Percentiles rank a stretch among this genome's conserved stretches.
Evolutionary conservation across 768 basidiomycete species (phyloP).

Genomic region (Mycena leptocephala): DNA sequence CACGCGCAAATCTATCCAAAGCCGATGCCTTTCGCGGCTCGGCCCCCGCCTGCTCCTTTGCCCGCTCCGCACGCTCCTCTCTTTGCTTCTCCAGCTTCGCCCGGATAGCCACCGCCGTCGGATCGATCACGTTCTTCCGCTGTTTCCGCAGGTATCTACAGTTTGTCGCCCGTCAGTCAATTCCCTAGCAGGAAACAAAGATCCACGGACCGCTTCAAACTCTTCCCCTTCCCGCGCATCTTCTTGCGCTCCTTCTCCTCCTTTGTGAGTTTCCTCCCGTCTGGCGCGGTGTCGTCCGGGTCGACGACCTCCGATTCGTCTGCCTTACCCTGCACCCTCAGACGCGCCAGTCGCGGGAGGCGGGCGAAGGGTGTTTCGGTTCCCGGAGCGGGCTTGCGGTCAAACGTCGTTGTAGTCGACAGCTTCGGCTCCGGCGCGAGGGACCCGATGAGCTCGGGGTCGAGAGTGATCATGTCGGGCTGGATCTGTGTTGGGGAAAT

Average conservation of each 20-base stretch:
- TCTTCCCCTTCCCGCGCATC: conserved; percentile 92
- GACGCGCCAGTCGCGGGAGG: conserved; percentile 84
- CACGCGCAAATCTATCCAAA: conserved; percentile 56
- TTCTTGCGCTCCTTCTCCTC: conserved; percentile 77
- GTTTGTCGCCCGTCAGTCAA: neutral
- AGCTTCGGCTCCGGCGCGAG: conserved; percentile 75
- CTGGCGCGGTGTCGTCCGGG: conserved; percentile 59
- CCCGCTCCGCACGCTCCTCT: conserved; percentile 57
- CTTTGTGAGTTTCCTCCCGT: conserved; percentile 46
- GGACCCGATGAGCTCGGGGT: conserved; percentile 83
- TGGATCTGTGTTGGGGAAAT: conserved; percentile 86
- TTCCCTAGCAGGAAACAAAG: neutral
- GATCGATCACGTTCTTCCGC: conserved; percentile 96
- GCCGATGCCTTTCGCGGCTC: conserved; percentile 53
- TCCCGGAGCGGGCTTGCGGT: conserved; percentile 52
- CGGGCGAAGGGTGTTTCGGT: conserved; percentile 75
- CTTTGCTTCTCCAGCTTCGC: conserved; percentile 76
- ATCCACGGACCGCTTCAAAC: conserved; percentile 76
- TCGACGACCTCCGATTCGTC: conserved; percentile 74
- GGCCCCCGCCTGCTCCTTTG: conserved; percentile 52
- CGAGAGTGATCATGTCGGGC: conserved; percentile 92
- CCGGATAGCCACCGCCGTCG: conserved; percentile 79
- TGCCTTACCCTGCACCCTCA: conserved; percentile 82
- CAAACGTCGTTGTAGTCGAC: conserved; percentile 62
- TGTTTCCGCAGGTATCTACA: conserved; percentile 87